Percentiles rank a stretch among this genome's conserved stretches.
Conservation (phyloP, 371 early-diverging fungal species). For the Mucor mucedo region DNA sequence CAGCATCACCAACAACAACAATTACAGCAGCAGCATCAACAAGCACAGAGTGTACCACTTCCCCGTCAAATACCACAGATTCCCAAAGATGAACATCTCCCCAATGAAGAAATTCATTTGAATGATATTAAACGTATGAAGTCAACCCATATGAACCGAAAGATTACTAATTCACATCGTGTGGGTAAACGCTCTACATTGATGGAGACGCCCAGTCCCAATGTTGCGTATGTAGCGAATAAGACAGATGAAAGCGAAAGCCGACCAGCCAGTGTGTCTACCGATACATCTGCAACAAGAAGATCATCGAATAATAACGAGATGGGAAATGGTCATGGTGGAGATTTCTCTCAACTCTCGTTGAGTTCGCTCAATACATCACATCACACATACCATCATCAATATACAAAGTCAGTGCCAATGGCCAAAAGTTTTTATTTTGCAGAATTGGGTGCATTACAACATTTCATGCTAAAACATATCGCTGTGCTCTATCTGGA, state of each 20-base stretch:
- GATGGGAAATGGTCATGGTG: not conserved
- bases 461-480: slow-evolving; percentile 85
- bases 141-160: slow-evolving; percentile 62
- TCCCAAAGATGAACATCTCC: slow-evolving; percentile 36
- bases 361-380: slow-evolving; percentile 4
- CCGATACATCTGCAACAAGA: slow-evolving; percentile 1
- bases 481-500: slow-evolving; percentile 81
- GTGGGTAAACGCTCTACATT: slow-evolving; percentile 64
- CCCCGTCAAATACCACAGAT: slow-evolving; percentile 9
- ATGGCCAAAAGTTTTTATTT: slow-evolving; percentile 64
- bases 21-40: not conserved
- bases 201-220: slow-evolving; percentile 59
- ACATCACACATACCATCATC: slow-evolving; percentile 17
- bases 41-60: slow-evolving; percentile 6
- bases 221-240: slow-evolving; percentile 33
- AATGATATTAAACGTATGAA: slow-evolving; percentile 68
- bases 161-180: slow-evolving; percentile 61
- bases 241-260: slow-evolving; percentile 19
- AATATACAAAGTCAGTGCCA: slow-evolving; percentile 41
- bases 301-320: slow-evolving; percentile 14
- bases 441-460: slow-evolving; percentile 83
- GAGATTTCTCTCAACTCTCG: slow-evolving; percentile 13
- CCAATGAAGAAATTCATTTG: slow-evolving; percentile 49
- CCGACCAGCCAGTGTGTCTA: slow-evolving; percentile 13
- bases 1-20: not conserved